Evolutionary conservation across 176 grass and related monocot species (phyloP).

Genomic region (Rhynchospora tenuis): DNA sequence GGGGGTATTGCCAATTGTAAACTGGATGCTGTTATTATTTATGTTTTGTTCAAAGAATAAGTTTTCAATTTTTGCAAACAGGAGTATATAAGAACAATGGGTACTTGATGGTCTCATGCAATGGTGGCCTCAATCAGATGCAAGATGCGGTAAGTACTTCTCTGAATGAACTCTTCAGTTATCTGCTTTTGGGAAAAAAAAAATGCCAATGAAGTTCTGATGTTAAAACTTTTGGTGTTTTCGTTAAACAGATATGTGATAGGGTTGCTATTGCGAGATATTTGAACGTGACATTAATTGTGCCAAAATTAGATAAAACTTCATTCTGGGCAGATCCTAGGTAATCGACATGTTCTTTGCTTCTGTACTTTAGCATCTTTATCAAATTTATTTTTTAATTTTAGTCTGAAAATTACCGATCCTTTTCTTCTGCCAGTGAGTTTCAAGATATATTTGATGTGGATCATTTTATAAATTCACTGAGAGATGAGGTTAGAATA

Average conservation of each 20-base stretch:
- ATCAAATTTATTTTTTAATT: background rate
- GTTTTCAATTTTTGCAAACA: conserved; percentile 7
- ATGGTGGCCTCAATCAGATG: no score
- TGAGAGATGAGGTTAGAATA: conserved; percentile 80
- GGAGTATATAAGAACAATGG: no score
- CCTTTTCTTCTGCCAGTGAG: conserved; percentile 45
- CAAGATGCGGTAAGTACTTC: conserved; percentile 64
- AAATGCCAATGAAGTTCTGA: background rate
- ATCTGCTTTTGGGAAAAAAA: background rate
- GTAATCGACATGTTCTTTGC: conserved; percentile 26
- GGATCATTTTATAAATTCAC: conserved; percentile 85
- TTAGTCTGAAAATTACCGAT: background rate
- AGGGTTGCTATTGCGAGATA: conserved; percentile 92
- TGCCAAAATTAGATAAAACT: conserved; percentile 87
- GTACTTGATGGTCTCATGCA: no score
- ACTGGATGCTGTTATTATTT: background rate
- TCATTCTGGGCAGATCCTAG: conserved; percentile 95
- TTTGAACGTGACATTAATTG: conserved; percentile 83
- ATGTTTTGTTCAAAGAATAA: background rate
- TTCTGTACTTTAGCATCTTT: background rate
- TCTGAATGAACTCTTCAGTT: conserved; percentile 1
- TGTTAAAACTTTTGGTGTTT: background rate
- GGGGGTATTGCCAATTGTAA: background rate
- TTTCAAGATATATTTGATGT: conserved; percentile 97
- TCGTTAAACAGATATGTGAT: conserved; percentile 72